phyloP scores from a whole-genome alignment of 345 rosid species.

The Fremontodendron californicum region DNA sequence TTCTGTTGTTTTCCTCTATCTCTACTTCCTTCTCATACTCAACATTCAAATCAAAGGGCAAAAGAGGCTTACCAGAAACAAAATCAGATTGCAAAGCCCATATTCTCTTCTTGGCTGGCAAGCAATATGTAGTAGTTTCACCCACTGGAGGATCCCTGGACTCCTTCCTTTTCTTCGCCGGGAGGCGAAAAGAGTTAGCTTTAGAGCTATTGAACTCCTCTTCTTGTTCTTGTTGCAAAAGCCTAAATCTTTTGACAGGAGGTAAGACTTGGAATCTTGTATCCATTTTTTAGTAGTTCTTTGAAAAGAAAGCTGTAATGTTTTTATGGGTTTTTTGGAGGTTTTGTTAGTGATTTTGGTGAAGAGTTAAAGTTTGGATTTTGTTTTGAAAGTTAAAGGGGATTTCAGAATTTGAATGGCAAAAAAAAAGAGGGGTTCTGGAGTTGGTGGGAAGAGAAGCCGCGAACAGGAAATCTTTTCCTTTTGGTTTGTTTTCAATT shows the following conservation, averaged over 20 bases:
- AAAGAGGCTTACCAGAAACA: constrained; percentile 36
- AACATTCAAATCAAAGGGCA: constrained; percentile 67
- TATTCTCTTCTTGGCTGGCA: constrained; percentile 88
- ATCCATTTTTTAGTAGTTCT: constrained; percentile 36
- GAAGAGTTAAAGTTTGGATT: not conserved
- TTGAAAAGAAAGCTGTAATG: not conserved
- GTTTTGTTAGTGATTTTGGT: not conserved
- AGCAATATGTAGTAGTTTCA: constrained; percentile 21
- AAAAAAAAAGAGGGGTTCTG: not conserved
- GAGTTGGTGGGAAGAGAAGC: constrained; percentile 18
- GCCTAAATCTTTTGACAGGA: constrained; percentile 67
- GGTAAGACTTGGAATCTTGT: constrained; percentile 46
- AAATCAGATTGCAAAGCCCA: constrained; percentile 71
- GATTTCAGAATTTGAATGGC: not conserved
- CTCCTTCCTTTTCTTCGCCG: constrained; percentile 80
- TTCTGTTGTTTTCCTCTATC: not conserved
- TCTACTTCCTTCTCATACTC: constrained; percentile 35
- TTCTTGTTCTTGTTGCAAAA: constrained; percentile 34
- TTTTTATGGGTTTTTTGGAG: not conserved
- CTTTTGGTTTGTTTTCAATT: not conserved
- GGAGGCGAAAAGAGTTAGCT: constrained; percentile 38
- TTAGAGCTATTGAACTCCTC: constrained; percentile 32
- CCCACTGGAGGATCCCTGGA: constrained; percentile 30
- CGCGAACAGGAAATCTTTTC: constrained; percentile 1
- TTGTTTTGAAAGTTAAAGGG: not conserved